A percentile compares a stretch with the other conserved stretches of the same genome.
These are phyloP conservation scores for Xerocomus spinulosus DNA, from an alignment of 768 basidiomycete species.

Conservation along the genomic window DNA sequence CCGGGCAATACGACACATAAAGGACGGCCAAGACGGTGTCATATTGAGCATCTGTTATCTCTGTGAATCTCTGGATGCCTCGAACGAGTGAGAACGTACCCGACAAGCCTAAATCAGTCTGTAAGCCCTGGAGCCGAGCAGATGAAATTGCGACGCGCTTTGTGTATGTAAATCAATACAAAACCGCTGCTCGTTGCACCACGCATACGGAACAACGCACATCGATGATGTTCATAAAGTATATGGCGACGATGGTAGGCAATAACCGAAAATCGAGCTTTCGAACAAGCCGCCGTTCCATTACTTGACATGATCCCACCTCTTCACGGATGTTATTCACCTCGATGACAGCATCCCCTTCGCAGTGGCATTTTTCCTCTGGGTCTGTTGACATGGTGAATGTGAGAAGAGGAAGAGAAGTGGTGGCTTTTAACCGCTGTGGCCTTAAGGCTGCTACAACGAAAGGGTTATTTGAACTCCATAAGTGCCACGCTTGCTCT, in stretches of 20 bases:
- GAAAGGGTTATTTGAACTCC: no score
- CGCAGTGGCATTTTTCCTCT: constrained; percentile 15
- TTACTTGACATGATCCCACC: constrained; percentile 5
- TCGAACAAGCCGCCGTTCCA: constrained; percentile 39
- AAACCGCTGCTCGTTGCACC: not conserved
- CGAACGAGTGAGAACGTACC: constrained; percentile 25
- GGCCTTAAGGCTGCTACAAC: no score
- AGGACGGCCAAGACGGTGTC: constrained; percentile 51
- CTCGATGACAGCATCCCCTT: not conserved
- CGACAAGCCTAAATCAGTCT: constrained; percentile 44
- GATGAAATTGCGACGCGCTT: constrained; percentile 50
- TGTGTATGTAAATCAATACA: not conserved
- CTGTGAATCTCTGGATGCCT: not conserved
- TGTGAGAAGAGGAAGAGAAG: not conserved
- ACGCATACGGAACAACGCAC: constrained; percentile 40
- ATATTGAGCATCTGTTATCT: constrained; percentile 47
- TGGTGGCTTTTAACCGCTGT: not conserved
- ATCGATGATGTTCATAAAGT: constrained; percentile 66
- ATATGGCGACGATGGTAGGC: constrained; percentile 55
- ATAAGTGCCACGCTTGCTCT: no score
- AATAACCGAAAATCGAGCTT: constrained; percentile 54
- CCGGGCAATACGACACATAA: constrained; percentile 58
- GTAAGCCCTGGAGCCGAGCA: constrained; percentile 47
- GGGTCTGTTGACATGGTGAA: constrained; percentile 10
- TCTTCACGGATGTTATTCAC: not conserved